Evolutionary conservation across 352 stramenopile genomes (phyloP), one percentile per base, ranked within the genome.

Genomic region (Phytopythium helicoides): DNA sequence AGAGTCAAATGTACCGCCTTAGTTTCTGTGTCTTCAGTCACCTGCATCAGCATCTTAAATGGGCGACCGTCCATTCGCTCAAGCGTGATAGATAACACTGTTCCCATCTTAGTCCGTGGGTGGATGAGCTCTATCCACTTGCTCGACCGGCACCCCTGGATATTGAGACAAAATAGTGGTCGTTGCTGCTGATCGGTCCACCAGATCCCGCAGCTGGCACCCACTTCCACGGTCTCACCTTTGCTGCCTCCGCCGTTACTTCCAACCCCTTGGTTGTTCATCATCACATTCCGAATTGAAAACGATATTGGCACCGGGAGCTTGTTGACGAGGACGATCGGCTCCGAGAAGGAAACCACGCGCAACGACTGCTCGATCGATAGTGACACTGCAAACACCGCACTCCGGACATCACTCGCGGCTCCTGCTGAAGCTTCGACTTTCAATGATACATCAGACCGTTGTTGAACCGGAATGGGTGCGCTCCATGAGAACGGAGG

Each of bases 251-350:
- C 80, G 34, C 46, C 38, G 26, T 56, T 56, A 6, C 36, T n/a
- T n/a, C n/a, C 67, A 33, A n/a, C 60, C 70, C 34, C 64, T 57
- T 14, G 54, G 50, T 35, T 40, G 46, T 21, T 42, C 46, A 42
- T 42, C 33, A 33, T 35, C 12, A 52, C 46, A 22, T 25, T 52
- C 33, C 33, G 18, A 23, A 53, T 36, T 15, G 33, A 31, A 23
- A 53, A 94, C 21, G 65, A 66, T 14, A 94, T 16, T n/a, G 69
- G 59, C 11, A 91, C 73, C 3, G 84, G 81, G 1, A 92, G 68
- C 52, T 94, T 94, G 45, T 94, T 94, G 4, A 91, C 63, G 6
- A 94, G 44, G n/a, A 83, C 69, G 39, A 92, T 73, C 8, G 84
- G 81, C 45, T 94, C 80, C 3, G 67, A 73, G 33, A 94, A 62